phyloP scores from a whole-genome alignment of 2,329 filamentous ascomycete species.

The Fusarium zealandicum region DNA sequence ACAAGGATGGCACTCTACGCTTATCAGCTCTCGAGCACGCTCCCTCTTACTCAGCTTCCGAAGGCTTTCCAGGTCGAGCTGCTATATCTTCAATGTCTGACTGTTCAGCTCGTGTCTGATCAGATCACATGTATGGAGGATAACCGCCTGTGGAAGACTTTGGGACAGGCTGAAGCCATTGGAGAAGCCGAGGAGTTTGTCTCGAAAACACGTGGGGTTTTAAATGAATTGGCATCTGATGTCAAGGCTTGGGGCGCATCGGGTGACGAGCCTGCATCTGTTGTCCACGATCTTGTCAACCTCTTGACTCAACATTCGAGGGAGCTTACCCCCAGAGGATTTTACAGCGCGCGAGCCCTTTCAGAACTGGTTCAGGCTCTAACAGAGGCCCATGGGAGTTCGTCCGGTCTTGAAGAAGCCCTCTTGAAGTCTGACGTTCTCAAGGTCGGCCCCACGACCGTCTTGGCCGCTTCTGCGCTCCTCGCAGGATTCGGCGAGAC shows the following conservation, averaged over 20 bases:
- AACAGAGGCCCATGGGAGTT: constrained; percentile 56
- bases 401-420: constrained; percentile 55
- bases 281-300: constrained; percentile 53
- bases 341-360: constrained; percentile 63
- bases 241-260: constrained; percentile 50
- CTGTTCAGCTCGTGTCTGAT: constrained; percentile 60
- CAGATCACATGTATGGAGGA: constrained; percentile 57
- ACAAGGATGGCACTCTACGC: constrained; percentile 79
- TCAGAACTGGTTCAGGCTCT: constrained; percentile 57
- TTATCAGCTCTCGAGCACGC: constrained; percentile 60
- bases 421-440: constrained; percentile 55
- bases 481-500: constrained; percentile 61
- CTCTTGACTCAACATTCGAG: constrained; percentile 54
- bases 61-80: constrained; percentile 56
- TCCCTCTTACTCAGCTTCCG: constrained; percentile 51
- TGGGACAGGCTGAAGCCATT: constrained; percentile 47
- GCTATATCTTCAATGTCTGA: constrained; percentile 59
- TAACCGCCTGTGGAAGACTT: constrained; percentile 56
- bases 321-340: constrained; percentile 51
- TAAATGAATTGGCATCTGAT: constrained; percentile 46
- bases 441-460: constrained; percentile 55
- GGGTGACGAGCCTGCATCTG: constrained; percentile 44
- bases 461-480: constrained; percentile 58
- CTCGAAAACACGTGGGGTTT: constrained; percentile 48
- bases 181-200: constrained; percentile 54